Base-by-base conservation (phyloP, 2,329 filamentous ascomycete species). In the Colletotrichum cuscutae region DNA sequence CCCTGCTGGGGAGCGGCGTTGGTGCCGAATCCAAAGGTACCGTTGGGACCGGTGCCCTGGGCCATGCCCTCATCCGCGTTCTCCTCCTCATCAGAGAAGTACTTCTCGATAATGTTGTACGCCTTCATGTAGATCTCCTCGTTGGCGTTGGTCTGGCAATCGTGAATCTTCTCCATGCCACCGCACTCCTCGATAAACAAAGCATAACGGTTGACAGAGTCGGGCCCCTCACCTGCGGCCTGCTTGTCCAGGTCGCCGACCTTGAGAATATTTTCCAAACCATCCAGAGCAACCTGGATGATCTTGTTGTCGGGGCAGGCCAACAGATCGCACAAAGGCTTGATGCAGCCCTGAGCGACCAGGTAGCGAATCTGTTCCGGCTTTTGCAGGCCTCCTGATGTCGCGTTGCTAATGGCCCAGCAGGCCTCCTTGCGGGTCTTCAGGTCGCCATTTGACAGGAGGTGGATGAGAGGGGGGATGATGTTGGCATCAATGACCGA, bases 71-170 rank as follows among this genome's bases (percentile, higher is more conserved):
- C 94, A 75, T 95, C 94, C 77, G 95, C 95, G 79, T 95, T 95
- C 81, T 97, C 97, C 68, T 98, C 97, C 77, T 99, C 97, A 80
- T 99, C 97, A 0, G 95, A 98, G 88, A 99, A 99, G 90, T 99
- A 99, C 88, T 98, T 98, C 89, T 99, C 97, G 77, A 99, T 99
- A 85, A 99, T 99, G 90, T 97, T 98, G 90, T 98, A 99, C 0
- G 97, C 97, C 91, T 99, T 99, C 96, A 99, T 98, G 89, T 99
- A 99, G 79, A 99, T 99, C 86, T 99, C 97, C 86, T 99, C 97
- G 86, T 99, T 99, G 87, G 96, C 96, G 80, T 99, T 99, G 88
- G 97, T 98, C 89, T 99, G 97, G 90, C 97, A 98, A 79, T 98
- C 96, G 86, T 99, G 97, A 78, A 99, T 98, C 92, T 98, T 98